Evolutionary conservation across 2,329 filamentous ascomycete species (phyloP).

Genomic region (Fusarium subtropicale): DNA sequence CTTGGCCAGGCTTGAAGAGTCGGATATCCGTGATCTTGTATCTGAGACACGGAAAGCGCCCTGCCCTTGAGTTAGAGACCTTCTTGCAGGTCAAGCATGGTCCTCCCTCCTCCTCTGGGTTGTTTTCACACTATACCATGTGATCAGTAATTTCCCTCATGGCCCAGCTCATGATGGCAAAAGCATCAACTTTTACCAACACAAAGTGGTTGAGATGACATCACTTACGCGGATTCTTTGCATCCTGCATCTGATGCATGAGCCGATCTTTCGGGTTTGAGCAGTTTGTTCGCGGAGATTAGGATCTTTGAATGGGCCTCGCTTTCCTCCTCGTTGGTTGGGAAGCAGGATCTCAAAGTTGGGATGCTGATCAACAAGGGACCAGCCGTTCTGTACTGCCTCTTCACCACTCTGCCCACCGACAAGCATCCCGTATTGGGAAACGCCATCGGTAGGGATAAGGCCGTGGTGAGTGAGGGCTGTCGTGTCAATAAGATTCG

Average conservation of each 20-base stretch:
- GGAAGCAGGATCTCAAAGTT: slow-evolving; percentile 48
- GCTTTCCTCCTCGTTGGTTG: slow-evolving; percentile 52
- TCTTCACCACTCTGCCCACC: slow-evolving; percentile 26
- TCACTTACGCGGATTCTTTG: slow-evolving; percentile 69
- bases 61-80: slow-evolving; percentile 61
- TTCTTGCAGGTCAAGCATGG: slow-evolving; percentile 67
- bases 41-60: slow-evolving; percentile 68
- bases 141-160: slow-evolving; percentile 15
- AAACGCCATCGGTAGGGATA: slow-evolving; percentile 19
- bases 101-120: slow-evolving; percentile 60
- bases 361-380: slow-evolving; percentile 42
- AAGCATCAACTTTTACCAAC: background rate
- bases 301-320: slow-evolving; percentile 67
- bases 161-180: background rate
- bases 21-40: slow-evolving; percentile 70
- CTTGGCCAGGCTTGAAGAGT: slow-evolving; percentile 69
- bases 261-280: slow-evolving; percentile 67
- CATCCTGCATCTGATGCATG: slow-evolving; percentile 71
- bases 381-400: slow-evolving; percentile 32
- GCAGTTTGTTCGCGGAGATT: slow-evolving; percentile 65
- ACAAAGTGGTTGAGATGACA: background rate
- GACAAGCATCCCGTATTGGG: slow-evolving; percentile 37
- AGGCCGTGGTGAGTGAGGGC: slow-evolving; percentile 34
- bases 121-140: slow-evolving; percentile 62
- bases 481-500: slow-evolving; percentile 28